Percentiles rank a stretch among this genome's conserved stretches.
These are phyloP conservation scores for Podaxis sp. DNA, from an alignment of 768 basidiomycete genomes.

Conservation along the genomic window DNA sequence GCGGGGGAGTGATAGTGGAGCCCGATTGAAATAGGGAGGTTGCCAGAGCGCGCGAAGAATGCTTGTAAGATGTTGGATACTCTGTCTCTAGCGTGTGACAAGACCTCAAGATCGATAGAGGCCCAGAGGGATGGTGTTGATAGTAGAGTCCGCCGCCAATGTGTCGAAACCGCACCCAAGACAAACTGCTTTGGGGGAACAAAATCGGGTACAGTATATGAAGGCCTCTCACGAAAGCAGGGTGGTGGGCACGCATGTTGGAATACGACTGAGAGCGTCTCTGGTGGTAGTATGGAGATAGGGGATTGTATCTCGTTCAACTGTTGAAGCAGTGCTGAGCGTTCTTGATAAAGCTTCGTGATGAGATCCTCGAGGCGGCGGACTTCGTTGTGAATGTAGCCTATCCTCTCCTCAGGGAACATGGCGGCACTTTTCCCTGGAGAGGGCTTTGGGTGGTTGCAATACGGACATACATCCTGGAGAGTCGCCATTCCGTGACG, in stretches of 20 bases:
- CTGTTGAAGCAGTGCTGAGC: not conserved
- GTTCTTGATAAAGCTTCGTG: not conserved
- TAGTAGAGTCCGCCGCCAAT: not conserved
- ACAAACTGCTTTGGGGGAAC: not conserved
- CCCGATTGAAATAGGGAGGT: not conserved
- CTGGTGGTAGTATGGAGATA: not conserved
- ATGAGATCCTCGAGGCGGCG: not conserved
- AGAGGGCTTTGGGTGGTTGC: not conserved
- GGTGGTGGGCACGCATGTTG: not conserved
- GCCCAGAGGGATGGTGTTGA: conserved; percentile 3
- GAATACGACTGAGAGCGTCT: conserved; percentile 1
- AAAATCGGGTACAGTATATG: not conserved
- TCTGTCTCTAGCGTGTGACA: not conserved
- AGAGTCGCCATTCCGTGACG: not conserved
- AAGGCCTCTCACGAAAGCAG: not conserved
- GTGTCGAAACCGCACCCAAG: not conserved
- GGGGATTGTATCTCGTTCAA: conserved; percentile 1
- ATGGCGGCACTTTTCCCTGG: not conserved
- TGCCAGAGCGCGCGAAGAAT: not conserved
- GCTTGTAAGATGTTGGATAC: not conserved
- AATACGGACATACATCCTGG: not conserved
- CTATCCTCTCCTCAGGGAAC: not conserved
- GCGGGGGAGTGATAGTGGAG: not conserved
- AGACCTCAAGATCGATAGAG: not conserved
- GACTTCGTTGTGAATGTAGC: not conserved